Base-by-base conservation (phyloP, 768 basidiomycete genomes). In the Tricholoma furcatifolium region DNA sequence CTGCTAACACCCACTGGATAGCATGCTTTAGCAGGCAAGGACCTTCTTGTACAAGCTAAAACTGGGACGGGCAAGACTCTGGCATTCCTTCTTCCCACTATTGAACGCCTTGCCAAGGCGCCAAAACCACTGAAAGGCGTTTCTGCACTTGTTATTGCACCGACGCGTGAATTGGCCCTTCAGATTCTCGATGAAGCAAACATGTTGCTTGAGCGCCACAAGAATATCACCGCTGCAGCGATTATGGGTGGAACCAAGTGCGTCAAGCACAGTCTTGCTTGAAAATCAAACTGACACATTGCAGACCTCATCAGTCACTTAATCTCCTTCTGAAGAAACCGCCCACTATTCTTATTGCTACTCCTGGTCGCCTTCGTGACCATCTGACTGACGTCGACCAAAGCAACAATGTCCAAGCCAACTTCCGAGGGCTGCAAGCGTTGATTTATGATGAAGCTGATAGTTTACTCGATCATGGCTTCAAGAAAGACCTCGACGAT, bases 371-470 rank as follows among this genome's bases (percentile, higher is more conserved):
- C n/a, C 72, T 91, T 50, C 72, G 83, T 55, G 88, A 90, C 65
- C 84, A 87, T 62, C 67, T 90, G 38, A 75, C 76, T 35, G 58
- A 60, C n/a, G 65, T 70, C 46, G 51, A 50, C n/a, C 10, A 4
- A 6, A 52, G 51, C 9, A 23, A 3, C 11, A 4, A 11, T 2
- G 51, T 56, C 14, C 56, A 55, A 9, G 51, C 67, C 32, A 68
- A 71, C 34, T 63, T 85, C 42, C 34, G 56, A 4, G 56, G 65
- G 24, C 66, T 83, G 6, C 66, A 73, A 35, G 71, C 74, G 6
- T 56, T 87, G 58, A 78, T 89, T 2, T 71, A 87, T 56, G 88
- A 90, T 62, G 88, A 90, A 67, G 88, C 87, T 10, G 88, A 91
- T 65, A 73, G 88, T 31, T 66, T 91, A 14, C 74, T 90, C 17